phyloP scores from a whole-genome alignment of 768 basidiomycete genomes.

The Pisolithus tinctorius region DNA sequence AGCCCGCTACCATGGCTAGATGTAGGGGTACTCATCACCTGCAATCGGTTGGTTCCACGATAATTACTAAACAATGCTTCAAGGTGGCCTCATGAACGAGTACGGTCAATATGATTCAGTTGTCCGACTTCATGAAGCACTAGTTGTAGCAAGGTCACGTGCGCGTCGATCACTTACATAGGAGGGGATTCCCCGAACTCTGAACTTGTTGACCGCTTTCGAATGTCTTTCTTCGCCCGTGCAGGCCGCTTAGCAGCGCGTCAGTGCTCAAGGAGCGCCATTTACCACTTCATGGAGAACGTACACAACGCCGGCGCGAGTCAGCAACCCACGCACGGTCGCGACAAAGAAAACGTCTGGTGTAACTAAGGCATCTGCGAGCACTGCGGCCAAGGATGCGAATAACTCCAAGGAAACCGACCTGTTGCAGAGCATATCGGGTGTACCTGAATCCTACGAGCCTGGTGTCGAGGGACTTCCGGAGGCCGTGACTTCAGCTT shows the following conservation, averaged over 20 bases:
- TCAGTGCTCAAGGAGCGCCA: not conserved
- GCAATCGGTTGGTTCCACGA: too few species aligned
- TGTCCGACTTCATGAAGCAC: too few species aligned
- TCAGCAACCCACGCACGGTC: constrained; percentile 17
- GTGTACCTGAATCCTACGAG: constrained; percentile 12
- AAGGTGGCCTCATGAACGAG: too few species aligned
- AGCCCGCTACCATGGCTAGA: constrained; percentile 4
- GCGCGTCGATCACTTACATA: not conserved
- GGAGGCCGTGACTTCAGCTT: constrained; percentile 7
- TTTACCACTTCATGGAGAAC: constrained; percentile 1
- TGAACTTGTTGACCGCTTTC: not conserved
- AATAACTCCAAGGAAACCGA: constrained; percentile 16
- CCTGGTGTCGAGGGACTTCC: constrained; percentile 10
- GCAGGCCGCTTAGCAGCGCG: constrained; percentile 7
- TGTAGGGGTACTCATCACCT: constrained; percentile 17
- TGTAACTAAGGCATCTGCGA: constrained; percentile 25
- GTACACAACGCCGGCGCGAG: constrained; percentile 21
- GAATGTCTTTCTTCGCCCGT: constrained; percentile 15
- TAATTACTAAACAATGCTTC: too few species aligned
- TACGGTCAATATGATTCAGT: too few species aligned
- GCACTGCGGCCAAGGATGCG: constrained; percentile 20
- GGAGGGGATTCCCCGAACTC: too few species aligned
- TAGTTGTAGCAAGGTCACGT: not conserved
- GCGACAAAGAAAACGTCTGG: constrained; percentile 12
- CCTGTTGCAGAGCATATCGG: constrained; percentile 15